Percentiles rank a stretch among this genome's conserved stretches.
These are phyloP conservation scores for Pleurotus sapidus DNA, from an alignment of 768 basidiomycete genomes.

Conservation along the genomic window DNA sequence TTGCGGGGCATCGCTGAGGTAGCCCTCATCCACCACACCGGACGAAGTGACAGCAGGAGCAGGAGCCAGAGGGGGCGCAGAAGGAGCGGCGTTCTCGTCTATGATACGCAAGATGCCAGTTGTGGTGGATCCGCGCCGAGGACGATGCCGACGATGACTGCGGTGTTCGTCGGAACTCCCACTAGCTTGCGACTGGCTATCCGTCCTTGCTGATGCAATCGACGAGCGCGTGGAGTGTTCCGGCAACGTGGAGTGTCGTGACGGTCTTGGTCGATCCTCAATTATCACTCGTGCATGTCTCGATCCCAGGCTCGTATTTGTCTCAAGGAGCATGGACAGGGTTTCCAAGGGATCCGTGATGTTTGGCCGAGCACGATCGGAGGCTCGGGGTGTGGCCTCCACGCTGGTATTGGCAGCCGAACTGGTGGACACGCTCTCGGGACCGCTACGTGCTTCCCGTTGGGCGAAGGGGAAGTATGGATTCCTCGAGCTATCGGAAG, in stretches of 20 bases:
- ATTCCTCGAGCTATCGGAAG: conserved; percentile 1
- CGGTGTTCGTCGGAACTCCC: neutral
- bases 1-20: conserved; percentile 2
- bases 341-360: conserved; percentile 1
- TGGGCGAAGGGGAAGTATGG: neutral
- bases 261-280: conserved; percentile 3
- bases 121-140: neutral
- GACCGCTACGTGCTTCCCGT: neutral
- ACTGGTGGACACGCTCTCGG: neutral
- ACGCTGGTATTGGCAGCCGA: neutral
- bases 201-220: neutral
- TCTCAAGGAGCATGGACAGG: conserved; percentile 7
- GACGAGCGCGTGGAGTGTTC: neutral
- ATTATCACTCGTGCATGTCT: conserved; percentile 6
- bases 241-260: neutral
- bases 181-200: neutral
- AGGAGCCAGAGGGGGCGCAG: neutral
- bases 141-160: neutral
- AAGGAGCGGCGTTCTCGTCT: neutral
- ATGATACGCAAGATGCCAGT: neutral
- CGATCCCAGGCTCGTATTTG: neutral
- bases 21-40: conserved; percentile 2
- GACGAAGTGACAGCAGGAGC: neutral
- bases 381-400: conserved; percentile 6
- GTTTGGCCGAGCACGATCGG: neutral